Base-by-base conservation (phyloP, 129 eudicot species). In the sunflower (Helianthus annuus) region DNA sequence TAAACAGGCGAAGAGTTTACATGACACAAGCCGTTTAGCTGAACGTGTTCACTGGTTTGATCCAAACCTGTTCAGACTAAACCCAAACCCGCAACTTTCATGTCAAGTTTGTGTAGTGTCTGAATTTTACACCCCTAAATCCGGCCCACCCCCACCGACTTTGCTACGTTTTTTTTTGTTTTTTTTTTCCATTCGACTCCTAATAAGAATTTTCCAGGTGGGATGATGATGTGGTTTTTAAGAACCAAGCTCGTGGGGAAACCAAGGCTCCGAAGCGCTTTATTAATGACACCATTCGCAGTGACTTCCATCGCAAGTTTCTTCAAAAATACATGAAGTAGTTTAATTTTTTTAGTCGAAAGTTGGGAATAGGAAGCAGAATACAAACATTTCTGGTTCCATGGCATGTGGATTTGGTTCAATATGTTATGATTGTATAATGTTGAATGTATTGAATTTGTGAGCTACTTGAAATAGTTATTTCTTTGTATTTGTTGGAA, bases 221-320 rank as follows among this genome's bases (percentile, higher is more conserved):
- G 80, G 84, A 80, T n/a, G 84, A 80, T 80, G 84, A 80, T 10
- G 84, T 80, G 0, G 84, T 80, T 42, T 80, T 80, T 56, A 75
- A 79, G 83, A 79, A 79, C 74, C 83, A 79, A 64, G 83, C 83
- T 48, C 83, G 83, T 48, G 83, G 83, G 11, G 78, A 79, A 52
- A 62, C 70, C 16, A 79, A 79, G 74, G 78, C 78, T 66, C 64
- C 78, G 48, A 79, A 79, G 65, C 83, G 83, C 17, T 79, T 79
- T n/a, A 80, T 80, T 73, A 80, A 80, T 39, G 84, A 80, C 75
- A 79, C 84, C 59, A 80, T 80, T 11, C 80, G 84, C 34, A 80
- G 77, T 2, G 84, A 80, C 69, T 80, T 80, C 68, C 84, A 80
- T 55, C 57, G 84, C 48, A 80, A 80, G 56, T 80, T 80, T 80